Percentiles rank a stretch among this genome's conserved stretches.
Conservation (phyloP, 306 rosid genomes). For the Acacia crassicarpa region DNA sequence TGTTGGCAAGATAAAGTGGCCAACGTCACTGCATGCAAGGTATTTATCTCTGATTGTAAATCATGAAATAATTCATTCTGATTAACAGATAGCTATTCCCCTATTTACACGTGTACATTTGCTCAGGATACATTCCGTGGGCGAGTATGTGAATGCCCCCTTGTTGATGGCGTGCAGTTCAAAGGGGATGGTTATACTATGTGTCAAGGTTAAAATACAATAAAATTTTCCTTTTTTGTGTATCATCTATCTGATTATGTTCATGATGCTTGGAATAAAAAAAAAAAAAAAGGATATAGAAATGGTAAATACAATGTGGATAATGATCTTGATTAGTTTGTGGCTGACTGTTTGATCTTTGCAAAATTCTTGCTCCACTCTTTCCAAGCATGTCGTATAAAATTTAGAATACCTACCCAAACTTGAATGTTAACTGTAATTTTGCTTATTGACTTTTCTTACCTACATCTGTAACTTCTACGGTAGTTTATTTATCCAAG, state of each 20-base stretch:
- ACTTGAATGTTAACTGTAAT: neutral
- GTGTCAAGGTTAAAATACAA: conserved; percentile 68
- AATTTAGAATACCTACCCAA: neutral
- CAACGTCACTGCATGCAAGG: conserved; percentile 97
- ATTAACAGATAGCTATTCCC: conserved; percentile 1
- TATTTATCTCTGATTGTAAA: conserved; percentile 36
- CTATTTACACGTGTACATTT: conserved; percentile 30
- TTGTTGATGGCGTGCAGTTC: conserved; percentile 95
- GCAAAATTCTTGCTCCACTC: neutral
- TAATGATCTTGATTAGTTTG: neutral
- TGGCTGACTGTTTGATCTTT: neutral
- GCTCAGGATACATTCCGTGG: conserved; percentile 96
- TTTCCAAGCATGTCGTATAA: neutral
- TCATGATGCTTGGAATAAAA: conserved; percentile 20
- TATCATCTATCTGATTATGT: neutral
- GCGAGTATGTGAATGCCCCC: conserved; percentile 94
- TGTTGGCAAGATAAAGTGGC: conserved; percentile 90
- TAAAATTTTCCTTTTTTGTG: neutral
- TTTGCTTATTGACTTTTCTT: too few species aligned
- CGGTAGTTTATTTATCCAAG: neutral
- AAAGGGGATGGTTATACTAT: conserved; percentile 97
- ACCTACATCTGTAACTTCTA: neutral
- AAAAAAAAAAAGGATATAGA: neutral
- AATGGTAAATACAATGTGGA: neutral
- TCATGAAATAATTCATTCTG: conserved; percentile 6